phyloP scores from a whole-genome alignment of 2,329 filamentous ascomycete species.

The Lachnellula willkommii region DNA sequence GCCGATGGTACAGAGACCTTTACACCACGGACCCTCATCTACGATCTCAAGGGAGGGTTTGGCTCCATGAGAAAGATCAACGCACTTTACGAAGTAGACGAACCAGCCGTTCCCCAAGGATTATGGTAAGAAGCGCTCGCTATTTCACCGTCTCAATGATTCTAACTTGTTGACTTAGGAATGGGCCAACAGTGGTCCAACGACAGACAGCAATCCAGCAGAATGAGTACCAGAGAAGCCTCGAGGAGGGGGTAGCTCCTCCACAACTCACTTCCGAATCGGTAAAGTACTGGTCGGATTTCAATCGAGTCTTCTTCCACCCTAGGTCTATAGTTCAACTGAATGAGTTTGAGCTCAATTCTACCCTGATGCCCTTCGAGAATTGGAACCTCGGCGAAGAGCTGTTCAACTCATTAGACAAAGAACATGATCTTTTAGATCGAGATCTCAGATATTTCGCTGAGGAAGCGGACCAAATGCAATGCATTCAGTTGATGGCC shows the following conservation, averaged over 20 bases:
- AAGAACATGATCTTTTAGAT: constrained; percentile 81
- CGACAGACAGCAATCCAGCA: constrained; percentile 61
- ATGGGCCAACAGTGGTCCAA: constrained; percentile 62
- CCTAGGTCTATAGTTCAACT: constrained; percentile 82
- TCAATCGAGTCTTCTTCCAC: constrained; percentile 87
- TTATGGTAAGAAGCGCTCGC: constrained; percentile 35
- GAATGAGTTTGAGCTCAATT: constrained; percentile 80
- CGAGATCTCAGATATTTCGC: constrained; percentile 83
- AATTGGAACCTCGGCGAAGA: constrained; percentile 69
- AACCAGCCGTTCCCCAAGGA: constrained; percentile 25
- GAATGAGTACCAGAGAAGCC: constrained; percentile 71
- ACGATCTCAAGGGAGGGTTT: constrained; percentile 92
- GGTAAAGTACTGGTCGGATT: constrained; percentile 97
- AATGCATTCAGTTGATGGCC: constrained; percentile 75
- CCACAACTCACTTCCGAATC: constrained; percentile 60
- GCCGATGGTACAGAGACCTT: constrained; percentile 85
- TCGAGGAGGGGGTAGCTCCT: constrained; percentile 64
- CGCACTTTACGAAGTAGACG: constrained; percentile 60
- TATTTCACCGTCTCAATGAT: background rate
- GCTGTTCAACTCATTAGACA: constrained; percentile 66
- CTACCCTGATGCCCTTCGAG: constrained; percentile 75
- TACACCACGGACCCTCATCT: constrained; percentile 84
- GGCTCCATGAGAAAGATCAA: constrained; percentile 84
- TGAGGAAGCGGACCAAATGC: constrained; percentile 90
- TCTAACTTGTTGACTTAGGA: constrained; percentile 41